These are phyloP conservation scores for Miamiensis avidus DNA, from an alignment of 169 alveolate species.

Conservation along the genomic window DNA sequence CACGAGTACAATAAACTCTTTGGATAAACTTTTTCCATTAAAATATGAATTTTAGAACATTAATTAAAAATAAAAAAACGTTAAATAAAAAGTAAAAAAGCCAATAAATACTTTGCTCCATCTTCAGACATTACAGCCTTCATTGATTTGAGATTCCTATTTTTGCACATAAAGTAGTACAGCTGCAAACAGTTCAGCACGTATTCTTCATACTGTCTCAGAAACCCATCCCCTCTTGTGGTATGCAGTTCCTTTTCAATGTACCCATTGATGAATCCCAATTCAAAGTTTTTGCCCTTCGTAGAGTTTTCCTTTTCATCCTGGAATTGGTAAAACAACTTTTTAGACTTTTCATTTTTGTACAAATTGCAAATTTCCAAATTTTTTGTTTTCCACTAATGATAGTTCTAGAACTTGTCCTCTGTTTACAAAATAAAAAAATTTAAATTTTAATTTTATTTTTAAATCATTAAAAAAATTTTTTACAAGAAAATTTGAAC, in stretches of 20 bases:
- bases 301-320: not conserved
- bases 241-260: not conserved
- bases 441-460: too few relatives aligned
- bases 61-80: too few relatives aligned
- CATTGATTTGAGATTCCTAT: constrained; percentile 43
- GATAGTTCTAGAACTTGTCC: not conserved
- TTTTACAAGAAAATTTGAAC: too few relatives aligned
- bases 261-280: not conserved
- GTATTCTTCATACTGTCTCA: constrained; percentile 37
- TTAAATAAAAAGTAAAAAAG: not conserved
- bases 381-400: not conserved
- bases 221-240: not conserved
- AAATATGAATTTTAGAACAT: not conserved
- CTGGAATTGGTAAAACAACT: not conserved
- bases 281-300: not conserved
- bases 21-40: not conserved
- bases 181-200: constrained; percentile 23
- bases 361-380: not conserved
- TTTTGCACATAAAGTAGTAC: constrained; percentile 20
- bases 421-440: not conserved
- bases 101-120: too few relatives aligned
- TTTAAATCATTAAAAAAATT: too few relatives aligned
- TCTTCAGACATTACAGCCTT: too few relatives aligned
- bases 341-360: too few relatives aligned
- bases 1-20: not conserved